Evolutionary conservation across 31 red algal species (phyloP), one percentile per base, ranked within the genome.

Genomic region (Odonthalia washingtoniensis): DNA sequence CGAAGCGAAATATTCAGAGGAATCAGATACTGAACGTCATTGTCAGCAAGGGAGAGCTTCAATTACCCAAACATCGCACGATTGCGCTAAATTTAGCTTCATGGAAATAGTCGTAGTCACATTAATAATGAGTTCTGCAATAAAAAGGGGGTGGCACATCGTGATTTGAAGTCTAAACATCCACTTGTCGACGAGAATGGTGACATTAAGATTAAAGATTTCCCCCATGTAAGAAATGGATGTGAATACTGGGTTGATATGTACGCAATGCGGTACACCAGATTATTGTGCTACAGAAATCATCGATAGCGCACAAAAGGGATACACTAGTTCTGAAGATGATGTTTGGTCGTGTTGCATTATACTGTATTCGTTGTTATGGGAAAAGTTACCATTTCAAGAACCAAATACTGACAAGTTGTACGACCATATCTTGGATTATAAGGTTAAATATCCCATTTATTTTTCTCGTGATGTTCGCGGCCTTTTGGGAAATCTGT

Each of bases 331-430:
- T 2, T 78, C 90, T 37, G 88, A 96, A 65, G 91, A 87, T 39
- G 97, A 98, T 75, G 87, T 88, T 1, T 98, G 97, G 97, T 92
- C 91, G 36, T 98, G 97, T 77, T 93, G 97, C 1, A 93, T 98
- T 1, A 95, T 98, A 41, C 75, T 98, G 74, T 98, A 94, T 49
- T 90, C 94, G 0, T 76, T 98, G 61, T 85, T 98, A 31, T 91
- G 91, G 35, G 97, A 94, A 1, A 70, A 84, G 34, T 66, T 98
- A 40, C 97, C 97, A 1, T 98, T 98, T 46, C 79, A 94, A 40
- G 90, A 98, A 62, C 86, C 85, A 52, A 85, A 98, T 72, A 85
- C 84, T 26, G 88, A 98, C 53, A 84, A 88, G 70, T 73, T 98
- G 36, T 87, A 92, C 57, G 91, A 96, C 32, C 80, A 84, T 2